Evolutionary conservation across 495 filamentous ascomycete species (phyloP).

Genomic region (Schizothecium vesticola): DNA sequence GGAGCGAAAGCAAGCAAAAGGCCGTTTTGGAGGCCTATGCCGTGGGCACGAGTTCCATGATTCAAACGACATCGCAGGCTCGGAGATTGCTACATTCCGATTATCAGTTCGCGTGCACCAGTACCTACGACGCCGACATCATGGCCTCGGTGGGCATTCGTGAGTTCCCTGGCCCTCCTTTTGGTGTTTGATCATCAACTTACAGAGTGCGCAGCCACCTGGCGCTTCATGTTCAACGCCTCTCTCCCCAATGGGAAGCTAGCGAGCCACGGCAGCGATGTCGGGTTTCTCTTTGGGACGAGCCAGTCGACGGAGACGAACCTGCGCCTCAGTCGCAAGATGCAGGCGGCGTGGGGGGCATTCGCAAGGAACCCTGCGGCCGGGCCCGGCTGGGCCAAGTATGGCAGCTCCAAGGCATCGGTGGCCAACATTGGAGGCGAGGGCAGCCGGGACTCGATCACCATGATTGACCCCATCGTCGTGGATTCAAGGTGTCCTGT

Average conservation of each 20-base stretch:
- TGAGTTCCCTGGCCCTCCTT: background rate
- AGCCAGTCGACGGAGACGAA: background rate
- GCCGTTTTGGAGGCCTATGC: background rate
- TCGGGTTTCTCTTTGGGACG: slow-evolving; percentile 10
- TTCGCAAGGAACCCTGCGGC: slow-evolving; percentile 2
- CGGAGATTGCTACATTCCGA: slow-evolving; percentile 3
- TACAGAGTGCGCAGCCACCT: background rate
- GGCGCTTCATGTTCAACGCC: slow-evolving; percentile 12
- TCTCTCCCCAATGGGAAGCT: slow-evolving; percentile 1
- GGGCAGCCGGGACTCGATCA: background rate
- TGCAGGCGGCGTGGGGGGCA: slow-evolving; percentile 2
- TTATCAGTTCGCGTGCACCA: slow-evolving; percentile 11
- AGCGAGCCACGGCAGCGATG: slow-evolving; percentile 11
- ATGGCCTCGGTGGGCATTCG: background rate
- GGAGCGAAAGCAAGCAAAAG: background rate
- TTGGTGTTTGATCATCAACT: background rate
- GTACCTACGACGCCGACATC: slow-evolving; percentile 4
- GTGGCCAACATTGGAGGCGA: slow-evolving; percentile 1
- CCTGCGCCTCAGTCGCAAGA: background rate
- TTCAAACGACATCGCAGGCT: background rate
- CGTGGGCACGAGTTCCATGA: background rate
- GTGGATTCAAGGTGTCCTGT: slow-evolving; percentile 7
- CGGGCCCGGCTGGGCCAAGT: slow-evolving; percentile 5
- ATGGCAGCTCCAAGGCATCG: slow-evolving; percentile 1
- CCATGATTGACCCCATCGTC: slow-evolving; percentile 5